Evolutionary conservation across 371 early-diverging fungal genomes (phyloP).

Genomic region (Mucor lusitanicus): DNA sequence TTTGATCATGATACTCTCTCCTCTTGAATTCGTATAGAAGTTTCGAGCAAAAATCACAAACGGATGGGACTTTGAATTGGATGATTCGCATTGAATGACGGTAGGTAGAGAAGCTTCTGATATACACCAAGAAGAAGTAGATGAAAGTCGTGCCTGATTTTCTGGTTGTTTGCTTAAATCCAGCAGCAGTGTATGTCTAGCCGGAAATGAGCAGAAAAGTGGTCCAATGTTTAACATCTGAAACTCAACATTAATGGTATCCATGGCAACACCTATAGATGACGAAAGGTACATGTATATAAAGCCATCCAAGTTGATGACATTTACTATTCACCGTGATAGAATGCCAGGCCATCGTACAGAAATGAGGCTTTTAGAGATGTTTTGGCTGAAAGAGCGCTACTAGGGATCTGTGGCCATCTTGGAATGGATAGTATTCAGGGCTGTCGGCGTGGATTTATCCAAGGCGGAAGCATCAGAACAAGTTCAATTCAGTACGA

Average conservation of each 20-base stretch:
- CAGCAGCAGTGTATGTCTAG: neutral
- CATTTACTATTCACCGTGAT: too few species aligned
- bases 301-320: neutral
- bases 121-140: too few species aligned
- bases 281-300: neutral
- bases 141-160: neutral
- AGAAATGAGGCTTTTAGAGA: too few species aligned
- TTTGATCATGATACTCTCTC: neutral
- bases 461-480: too few species aligned
- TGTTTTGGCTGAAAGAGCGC: too few species aligned
- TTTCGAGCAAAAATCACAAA: neutral
- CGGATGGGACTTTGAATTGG: neutral
- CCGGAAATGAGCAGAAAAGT: neutral
- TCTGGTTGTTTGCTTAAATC: neutral
- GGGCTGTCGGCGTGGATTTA: too few species aligned
- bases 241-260: neutral
- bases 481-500: too few species aligned
- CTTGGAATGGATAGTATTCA: too few species aligned
- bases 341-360: too few species aligned
- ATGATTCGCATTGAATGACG: neutral
- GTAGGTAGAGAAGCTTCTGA: too few species aligned
- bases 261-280: neutral
- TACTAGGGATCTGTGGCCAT: too few species aligned
- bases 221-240: neutral
- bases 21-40: neutral